phyloP scores from a whole-genome alignment of 305 asterid genomes.

The Solanum hybrid region DNA sequence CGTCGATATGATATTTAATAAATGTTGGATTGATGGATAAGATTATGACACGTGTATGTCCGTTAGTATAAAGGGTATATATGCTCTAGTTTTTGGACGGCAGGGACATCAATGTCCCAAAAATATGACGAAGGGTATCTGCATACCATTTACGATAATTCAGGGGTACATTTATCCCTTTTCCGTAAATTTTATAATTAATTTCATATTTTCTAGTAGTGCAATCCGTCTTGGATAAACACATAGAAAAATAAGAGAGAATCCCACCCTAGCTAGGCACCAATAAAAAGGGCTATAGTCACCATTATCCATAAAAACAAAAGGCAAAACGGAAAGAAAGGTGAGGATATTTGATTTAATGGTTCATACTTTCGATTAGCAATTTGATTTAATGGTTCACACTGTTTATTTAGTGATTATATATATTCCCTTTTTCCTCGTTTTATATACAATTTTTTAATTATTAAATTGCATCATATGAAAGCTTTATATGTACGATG shows the following conservation, averaged over 20 bases:
- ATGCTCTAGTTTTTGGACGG: neutral
- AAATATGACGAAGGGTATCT: no score
- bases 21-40: no score
- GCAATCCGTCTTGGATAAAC: neutral
- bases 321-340: neutral
- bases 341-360: neutral
- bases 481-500: neutral
- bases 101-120: accelerated
- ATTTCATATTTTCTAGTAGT: neutral
- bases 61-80: no score
- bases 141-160: no score
- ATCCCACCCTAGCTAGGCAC: neutral
- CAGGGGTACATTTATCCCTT: accelerated
- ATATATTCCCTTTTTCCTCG: neutral
- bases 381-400: neutral
- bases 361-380: neutral
- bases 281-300: slow-evolving; percentile 9
- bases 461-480: neutral
- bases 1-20: no score
- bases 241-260: neutral
- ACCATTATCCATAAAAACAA: slow-evolving; percentile 11
- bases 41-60: neutral
- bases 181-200: neutral
- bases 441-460: neutral
- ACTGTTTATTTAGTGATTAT: neutral